These are phyloP conservation scores for Globisporangium paroecandrum DNA, from an alignment of 352 stramenopile species.

Conservation along the genomic window DNA sequence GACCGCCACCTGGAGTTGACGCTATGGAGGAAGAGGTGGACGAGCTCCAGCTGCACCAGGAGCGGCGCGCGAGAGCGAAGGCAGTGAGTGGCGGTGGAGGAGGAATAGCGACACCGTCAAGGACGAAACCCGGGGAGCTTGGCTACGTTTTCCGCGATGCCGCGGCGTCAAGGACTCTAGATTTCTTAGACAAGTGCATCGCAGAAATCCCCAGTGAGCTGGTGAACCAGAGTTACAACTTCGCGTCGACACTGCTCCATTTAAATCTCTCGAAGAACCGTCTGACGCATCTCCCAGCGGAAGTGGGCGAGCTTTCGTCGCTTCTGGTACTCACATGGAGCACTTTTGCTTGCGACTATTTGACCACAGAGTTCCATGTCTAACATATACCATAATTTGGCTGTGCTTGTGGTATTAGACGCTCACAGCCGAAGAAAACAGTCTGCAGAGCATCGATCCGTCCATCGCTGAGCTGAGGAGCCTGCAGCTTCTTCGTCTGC, in stretches of 20 bases:
- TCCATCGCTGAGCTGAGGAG: slow-evolving; percentile 40
- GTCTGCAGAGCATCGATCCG: slow-evolving; percentile 39
- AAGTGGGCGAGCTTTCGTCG: slow-evolving; percentile 40
- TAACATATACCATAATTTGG: neutral
- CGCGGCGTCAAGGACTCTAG: slow-evolving; percentile 47
- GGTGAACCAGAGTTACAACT: slow-evolving; percentile 28
- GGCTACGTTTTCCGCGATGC: slow-evolving; percentile 53
- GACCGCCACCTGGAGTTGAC: slow-evolving; percentile 48
- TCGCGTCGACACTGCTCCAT: slow-evolving; percentile 49
- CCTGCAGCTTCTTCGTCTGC: slow-evolving; percentile 58
- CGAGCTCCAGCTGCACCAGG: slow-evolving; percentile 33
- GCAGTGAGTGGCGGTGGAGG: neutral
- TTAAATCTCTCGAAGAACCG: slow-evolving; percentile 73
- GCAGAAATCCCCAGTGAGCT: slow-evolving; percentile 30
- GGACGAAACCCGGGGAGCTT: slow-evolving; percentile 15
- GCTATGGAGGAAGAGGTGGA: slow-evolving; percentile 74
- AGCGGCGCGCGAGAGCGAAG: slow-evolving; percentile 9
- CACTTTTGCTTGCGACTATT: neutral
- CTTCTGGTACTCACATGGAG: slow-evolving; percentile 33
- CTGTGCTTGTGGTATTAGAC: slow-evolving; percentile 25
- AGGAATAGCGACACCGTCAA: neutral
- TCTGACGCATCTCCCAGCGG: slow-evolving; percentile 35
- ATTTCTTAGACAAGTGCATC: slow-evolving; percentile 40
- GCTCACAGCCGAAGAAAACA: slow-evolving; percentile 70
- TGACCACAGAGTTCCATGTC: too few species aligned